Evolutionary conservation across 208 protist species (phyloP), one percentile per base, ranked within the genome.

Genomic region (Phytomonas serpens): DNA sequence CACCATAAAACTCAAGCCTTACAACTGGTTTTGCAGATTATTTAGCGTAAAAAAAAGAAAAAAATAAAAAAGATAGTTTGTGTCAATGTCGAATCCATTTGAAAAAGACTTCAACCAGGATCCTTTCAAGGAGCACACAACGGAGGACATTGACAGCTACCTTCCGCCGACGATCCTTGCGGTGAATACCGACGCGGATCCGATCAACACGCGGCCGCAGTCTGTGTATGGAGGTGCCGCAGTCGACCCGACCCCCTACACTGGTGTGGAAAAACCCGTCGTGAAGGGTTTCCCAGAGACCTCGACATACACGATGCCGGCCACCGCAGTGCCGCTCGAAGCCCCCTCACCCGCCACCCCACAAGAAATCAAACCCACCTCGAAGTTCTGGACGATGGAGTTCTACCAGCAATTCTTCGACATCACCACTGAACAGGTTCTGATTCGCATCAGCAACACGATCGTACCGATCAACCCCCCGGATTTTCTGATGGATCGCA

Each of bases 321-420:
- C 75, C 65, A 68, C 51, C 4, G 14, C 71, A 16, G 40, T 67
- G 9, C 64, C 72, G 5, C 23, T 73, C 7, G 33, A 63, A 0
- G n/a, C 40, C 0, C 70, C 11, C 23, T 52, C 27, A 13, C 23
- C 40, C 4, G 57, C 51, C 14, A 42, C 62, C 19, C 42, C 61
- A 13, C 63, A 67, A 57, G 71, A 11, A 36, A 62, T 72, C 29
- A 32, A 42, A 31, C 32, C 73, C 13, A 90, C 77, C 33, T 87
- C 82, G 14, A 88, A 86, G 73, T 89, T 94, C 75, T 97, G 88
- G 86, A 89, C 69, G 19, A 66, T 94, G 37, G 85, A 79, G 72
- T 97, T 93, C 65, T 97, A 93, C 65, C 92, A 94, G 77, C 88
- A 93, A 68, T 97, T 92, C 76, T 97, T 97, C 67, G 89, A 97